Evolutionary conservation across 176 grass and related monocot genomes (phyloP), one percentile per base, ranked within the genome.

Genomic region (Thalia dealbata): DNA sequence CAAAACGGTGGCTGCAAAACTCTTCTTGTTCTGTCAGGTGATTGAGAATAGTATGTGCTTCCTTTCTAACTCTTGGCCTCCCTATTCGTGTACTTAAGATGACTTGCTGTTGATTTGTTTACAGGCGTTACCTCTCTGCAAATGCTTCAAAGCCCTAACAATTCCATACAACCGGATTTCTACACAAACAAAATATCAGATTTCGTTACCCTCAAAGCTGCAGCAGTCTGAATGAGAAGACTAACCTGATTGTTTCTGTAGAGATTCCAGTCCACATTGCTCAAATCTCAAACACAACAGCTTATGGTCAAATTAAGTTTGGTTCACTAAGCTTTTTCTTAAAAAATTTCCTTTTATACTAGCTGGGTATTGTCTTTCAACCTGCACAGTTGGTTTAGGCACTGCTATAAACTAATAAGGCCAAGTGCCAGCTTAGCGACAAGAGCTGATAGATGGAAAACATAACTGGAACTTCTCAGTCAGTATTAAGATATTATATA

Each of bases 1-100:
- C 95, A 99, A 88, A 99, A 93, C 41, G 87, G 95, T 6, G 90
- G 95, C 50, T 99, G 95, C 85, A 99, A 99, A 78, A 93, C 90
- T 66, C 95, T 93, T 51, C 90, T 93, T 35, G 95, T 99, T 74
- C 87, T 93, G 12, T 99, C 90, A 93, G 95, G 95, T 99, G 73
- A 80, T 51, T 86, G 18, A 67, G 78, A n/a, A n/a, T n/a, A n/a
- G 63, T 55, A 65, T 35, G 11, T 69, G 12, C 14, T 73, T 73
- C 18, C 22, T 65, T 38, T 28, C 13, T 78, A 61, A 50, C 60
- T 79, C 51, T 74, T 32, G 48, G 5, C 15, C 9, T 14, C 44
- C 52, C 51, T 28, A 58, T 61, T 63, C 67, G 4, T 48, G 41
- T 73, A 55, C 61, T 32, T 35, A 70, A 69, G 26, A 59, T 35